phyloP scores from a whole-genome alignment of 228 moss, liverwort and hornwort species.

The Sphagnum magellanicum region DNA sequence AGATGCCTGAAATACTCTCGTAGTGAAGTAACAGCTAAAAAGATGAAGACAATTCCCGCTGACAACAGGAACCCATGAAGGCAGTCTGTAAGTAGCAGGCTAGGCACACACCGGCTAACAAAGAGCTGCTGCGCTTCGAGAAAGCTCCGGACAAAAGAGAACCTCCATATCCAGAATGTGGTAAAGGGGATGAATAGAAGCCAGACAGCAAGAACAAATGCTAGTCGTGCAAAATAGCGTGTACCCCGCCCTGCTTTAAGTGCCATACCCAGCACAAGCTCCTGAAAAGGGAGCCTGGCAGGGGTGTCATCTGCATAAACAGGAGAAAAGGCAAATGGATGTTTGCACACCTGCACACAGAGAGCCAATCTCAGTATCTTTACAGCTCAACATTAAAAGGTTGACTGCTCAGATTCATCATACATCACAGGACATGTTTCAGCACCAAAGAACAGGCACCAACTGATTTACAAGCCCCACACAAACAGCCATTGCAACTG shows the following conservation, averaged over 20 bases:
- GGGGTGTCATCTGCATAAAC: constrained; percentile 17
- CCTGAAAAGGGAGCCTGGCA: constrained; percentile 11
- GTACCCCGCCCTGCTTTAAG: constrained; percentile 6
- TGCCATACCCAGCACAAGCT: constrained; percentile 17
- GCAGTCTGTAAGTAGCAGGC: constrained; percentile 15
- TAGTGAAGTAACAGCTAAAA: constrained; percentile 22
- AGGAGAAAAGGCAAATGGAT: constrained; percentile 22
- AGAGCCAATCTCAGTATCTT: background rate
- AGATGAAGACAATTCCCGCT: constrained; percentile 17
- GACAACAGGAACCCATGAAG: constrained; percentile 22
- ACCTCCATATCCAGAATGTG: constrained; percentile 25
- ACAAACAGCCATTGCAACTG: no score
- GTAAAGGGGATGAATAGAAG: constrained; percentile 22
- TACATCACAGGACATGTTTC: no score
- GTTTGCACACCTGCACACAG: constrained; percentile 20
- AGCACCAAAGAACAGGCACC: no score
- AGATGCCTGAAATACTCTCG: constrained; percentile 14
- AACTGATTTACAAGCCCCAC: no score
- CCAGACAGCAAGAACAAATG: constrained; percentile 14
- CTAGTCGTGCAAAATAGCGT: constrained; percentile 8
- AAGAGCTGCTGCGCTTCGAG: constrained; percentile 16
- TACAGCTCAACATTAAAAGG: no score
- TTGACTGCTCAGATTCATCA: no score
- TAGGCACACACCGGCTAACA: constrained; percentile 6
- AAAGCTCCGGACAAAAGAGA: constrained; percentile 19